Conservation (phyloP, 371 early-diverging fungal species). For the Mortierella sp. region DNA sequence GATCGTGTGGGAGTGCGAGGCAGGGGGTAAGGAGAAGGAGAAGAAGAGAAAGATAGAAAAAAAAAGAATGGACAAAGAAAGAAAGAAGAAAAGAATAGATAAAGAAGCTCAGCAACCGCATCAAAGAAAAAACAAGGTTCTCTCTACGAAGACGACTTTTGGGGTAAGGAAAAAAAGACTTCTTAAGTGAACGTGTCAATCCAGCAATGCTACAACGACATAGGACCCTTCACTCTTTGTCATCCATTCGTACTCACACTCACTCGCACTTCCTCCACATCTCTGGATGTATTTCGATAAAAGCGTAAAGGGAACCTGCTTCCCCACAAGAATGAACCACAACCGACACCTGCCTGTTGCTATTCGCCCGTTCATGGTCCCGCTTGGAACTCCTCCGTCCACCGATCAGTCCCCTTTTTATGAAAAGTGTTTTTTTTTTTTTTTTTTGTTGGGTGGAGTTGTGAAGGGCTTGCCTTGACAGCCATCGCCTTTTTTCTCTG, state of each 20-base stretch:
- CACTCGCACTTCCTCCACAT: not conserved
- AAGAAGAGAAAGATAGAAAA: not conserved
- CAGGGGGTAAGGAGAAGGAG: no score
- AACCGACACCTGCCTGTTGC: not conserved
- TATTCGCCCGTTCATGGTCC: not conserved
- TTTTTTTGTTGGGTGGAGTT: not conserved
- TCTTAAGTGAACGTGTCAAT: conserved; percentile 9
- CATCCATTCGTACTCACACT: not conserved
- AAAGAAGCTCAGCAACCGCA: no score
- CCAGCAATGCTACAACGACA: no score
- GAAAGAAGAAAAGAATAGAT: not conserved
- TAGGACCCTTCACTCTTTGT: not conserved
- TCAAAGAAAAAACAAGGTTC: conserved; percentile 4
- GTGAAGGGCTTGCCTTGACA: not conserved
- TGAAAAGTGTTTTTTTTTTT: not conserved
- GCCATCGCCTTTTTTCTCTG: not conserved
- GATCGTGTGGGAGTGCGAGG: no score
- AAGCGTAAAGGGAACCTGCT: no score
- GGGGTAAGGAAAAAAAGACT: not conserved
- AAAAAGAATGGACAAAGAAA: not conserved
- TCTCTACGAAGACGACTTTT: not conserved
- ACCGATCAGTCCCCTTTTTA: not conserved
- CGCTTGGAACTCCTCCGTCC: conserved; percentile 9
- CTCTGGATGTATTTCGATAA: no score
- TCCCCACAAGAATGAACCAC: not conserved